Conservation (phyloP, 2,329 filamentous ascomycete species). For the Aspergillus fructus region DNA sequence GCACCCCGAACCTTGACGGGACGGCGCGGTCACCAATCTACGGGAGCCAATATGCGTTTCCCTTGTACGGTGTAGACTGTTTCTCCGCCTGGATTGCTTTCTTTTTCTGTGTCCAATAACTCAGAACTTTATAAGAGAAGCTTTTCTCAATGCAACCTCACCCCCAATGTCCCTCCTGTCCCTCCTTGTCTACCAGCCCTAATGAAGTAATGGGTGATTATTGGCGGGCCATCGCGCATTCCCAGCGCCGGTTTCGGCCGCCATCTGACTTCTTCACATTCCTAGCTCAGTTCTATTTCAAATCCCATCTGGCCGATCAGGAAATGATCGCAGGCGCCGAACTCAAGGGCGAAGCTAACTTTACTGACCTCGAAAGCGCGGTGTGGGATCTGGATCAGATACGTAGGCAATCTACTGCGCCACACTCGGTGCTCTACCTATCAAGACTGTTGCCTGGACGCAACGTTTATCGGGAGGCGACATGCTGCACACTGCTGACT, state of each 20-base stretch:
- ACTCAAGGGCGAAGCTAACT: background rate
- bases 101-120: conserved; percentile 6
- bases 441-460: conserved; percentile 15
- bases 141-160: conserved; percentile 7
- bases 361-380: no score
- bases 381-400: background rate
- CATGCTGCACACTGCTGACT: conserved; percentile 24
- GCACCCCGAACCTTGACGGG: conserved; percentile 39
- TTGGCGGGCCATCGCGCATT: conserved; percentile 8
- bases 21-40: conserved; percentile 30
- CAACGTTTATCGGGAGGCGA: conserved; percentile 21
- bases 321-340: conserved; percentile 2
- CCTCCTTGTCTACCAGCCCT: background rate
- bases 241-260: conserved; percentile 3
- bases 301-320: conserved; percentile 7
- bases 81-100: background rate
- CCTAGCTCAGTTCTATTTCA: conserved; percentile 9
- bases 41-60: conserved; percentile 18
- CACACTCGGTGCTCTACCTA: conserved; percentile 11
- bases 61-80: no score
- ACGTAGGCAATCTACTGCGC: background rate
- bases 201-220: no score
- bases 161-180: background rate
- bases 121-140: conserved; percentile 10
- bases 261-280: conserved; percentile 13